These are phyloP conservation scores for Petunia hybrid DNA, from an alignment of 305 asterid genomes.

Conservation along the genomic window DNA sequence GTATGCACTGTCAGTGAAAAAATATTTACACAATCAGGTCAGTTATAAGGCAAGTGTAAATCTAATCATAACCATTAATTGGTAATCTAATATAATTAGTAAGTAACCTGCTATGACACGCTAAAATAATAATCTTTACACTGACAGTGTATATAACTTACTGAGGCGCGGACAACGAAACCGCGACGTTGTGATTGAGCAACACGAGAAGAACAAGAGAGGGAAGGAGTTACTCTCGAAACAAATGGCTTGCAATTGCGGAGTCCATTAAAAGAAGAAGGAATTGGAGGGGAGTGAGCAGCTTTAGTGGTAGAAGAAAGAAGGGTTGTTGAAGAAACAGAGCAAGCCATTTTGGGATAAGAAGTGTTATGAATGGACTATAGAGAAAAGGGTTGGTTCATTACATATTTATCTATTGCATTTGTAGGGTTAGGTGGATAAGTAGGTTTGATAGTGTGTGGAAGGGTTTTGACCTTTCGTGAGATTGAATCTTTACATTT, in stretches of 20 bases:
- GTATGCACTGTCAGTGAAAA: too few relatives aligned
- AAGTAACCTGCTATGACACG: neutral
- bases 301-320: conserved; percentile 15
- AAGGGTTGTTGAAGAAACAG: conserved; percentile 26
- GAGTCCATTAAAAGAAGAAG: conserved; percentile 31
- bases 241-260: conserved; percentile 30
- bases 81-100: too few relatives aligned
- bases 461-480: conserved; percentile 1
- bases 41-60: too few relatives aligned
- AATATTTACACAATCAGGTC: too few relatives aligned
- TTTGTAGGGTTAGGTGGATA: conserved; percentile 22
- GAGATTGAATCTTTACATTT: too few relatives aligned
- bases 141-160: too few relatives aligned
- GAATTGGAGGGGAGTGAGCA: neutral
- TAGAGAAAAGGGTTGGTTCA: conserved; percentile 10
- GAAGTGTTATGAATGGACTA: conserved; percentile 23
- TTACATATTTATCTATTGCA: too few relatives aligned
- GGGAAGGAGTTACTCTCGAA: conserved; percentile 11
- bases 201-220: conserved; percentile 1
- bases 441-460: conserved; percentile 1
- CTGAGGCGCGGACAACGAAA: conserved; percentile 31
- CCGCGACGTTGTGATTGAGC: conserved; percentile 28
- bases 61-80: too few relatives aligned
- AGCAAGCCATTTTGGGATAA: conserved; percentile 32
- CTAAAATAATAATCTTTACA: conserved; percentile 14